A percentile compares a stretch with the other conserved stretches of the same genome.
phyloP scores from a whole-genome alignment of 257 asterid genomes.

The Cordia subcordata region DNA sequence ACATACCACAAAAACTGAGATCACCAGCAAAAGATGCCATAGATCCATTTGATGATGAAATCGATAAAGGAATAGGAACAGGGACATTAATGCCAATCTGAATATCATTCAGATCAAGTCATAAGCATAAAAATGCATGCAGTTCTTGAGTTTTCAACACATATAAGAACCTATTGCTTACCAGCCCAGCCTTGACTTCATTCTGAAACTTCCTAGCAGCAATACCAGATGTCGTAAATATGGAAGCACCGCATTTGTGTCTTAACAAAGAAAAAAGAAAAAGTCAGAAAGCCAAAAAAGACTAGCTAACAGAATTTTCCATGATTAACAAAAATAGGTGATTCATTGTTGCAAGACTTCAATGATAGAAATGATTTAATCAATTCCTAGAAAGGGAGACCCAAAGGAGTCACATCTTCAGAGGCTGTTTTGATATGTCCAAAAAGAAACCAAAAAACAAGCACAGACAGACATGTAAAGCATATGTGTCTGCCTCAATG shows the following conservation, averaged over 20 bases:
- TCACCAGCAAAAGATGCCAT: slow-evolving; percentile 32
- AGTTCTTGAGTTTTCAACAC: too few species aligned
- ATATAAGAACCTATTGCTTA: slow-evolving; percentile 4
- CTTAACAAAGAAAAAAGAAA: slow-evolving; percentile 11
- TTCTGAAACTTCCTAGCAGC: slow-evolving; percentile 43
- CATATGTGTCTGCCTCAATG: neutral
- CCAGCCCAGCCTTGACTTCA: slow-evolving; percentile 41
- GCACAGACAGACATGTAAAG: neutral
- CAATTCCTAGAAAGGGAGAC: too few species aligned
- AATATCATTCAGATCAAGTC: neutral
- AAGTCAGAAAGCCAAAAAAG: neutral
- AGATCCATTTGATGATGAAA: slow-evolving; percentile 26
- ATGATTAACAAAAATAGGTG: too few species aligned
- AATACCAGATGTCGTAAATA: slow-evolving; percentile 34
- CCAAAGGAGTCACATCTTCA: too few species aligned
- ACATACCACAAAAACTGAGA: slow-evolving; percentile 38
- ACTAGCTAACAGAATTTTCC: neutral
- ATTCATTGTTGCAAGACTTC: too few species aligned
- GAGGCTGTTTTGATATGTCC: too few species aligned
- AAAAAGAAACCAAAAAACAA: neutral
- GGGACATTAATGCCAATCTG: slow-evolving; percentile 42
- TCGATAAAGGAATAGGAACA: slow-evolving; percentile 31
- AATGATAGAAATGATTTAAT: too few species aligned
- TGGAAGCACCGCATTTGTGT: slow-evolving; percentile 30
- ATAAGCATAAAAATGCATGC: neutral